Conservation (phyloP, 1,284 basidiomycete species). For the Porogramme epimiltina region DNA sequence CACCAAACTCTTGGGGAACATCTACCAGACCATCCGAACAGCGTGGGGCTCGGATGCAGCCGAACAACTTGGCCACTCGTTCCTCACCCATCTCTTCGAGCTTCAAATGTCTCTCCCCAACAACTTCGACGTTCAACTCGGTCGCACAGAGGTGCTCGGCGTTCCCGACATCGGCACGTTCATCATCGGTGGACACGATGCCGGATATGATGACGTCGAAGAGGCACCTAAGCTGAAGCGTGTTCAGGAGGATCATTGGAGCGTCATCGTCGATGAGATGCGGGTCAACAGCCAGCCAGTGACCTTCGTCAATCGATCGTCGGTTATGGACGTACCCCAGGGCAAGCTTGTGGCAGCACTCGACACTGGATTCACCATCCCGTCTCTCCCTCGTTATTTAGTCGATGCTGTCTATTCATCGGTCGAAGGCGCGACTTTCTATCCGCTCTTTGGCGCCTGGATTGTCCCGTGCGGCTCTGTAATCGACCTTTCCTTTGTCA, state of each 20-base stretch:
- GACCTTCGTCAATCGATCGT: constrained; percentile 26
- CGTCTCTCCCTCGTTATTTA: constrained; percentile 25
- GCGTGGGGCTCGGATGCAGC: constrained; percentile 32
- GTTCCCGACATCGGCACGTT: constrained; percentile 30
- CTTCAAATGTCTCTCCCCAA: constrained; percentile 29
- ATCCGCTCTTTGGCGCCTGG: constrained; percentile 22
- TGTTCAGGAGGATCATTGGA: constrained; percentile 45
- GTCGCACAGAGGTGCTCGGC: constrained; percentile 26
- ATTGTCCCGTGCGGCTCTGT: constrained; percentile 29
- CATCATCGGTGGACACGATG: constrained; percentile 31
- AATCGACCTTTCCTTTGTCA: constrained; percentile 26
- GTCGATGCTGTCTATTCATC: constrained; percentile 32
- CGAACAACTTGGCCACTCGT: constrained; percentile 8
- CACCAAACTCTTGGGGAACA: not conserved
- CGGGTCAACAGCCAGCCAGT: constrained; percentile 29
- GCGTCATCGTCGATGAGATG: constrained; percentile 29
- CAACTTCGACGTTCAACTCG: constrained; percentile 32
- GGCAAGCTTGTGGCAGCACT: constrained; percentile 32
- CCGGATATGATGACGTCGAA: constrained; percentile 18
- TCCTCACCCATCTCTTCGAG: constrained; percentile 30
- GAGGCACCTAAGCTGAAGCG: constrained; percentile 33
- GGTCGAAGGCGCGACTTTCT: constrained; percentile 27
- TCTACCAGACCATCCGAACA: constrained; percentile 48
- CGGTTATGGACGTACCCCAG: constrained; percentile 21
- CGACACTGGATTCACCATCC: constrained; percentile 33